Conservation (phyloP, 306 rosid genomes). For the Inga laurina region DNA sequence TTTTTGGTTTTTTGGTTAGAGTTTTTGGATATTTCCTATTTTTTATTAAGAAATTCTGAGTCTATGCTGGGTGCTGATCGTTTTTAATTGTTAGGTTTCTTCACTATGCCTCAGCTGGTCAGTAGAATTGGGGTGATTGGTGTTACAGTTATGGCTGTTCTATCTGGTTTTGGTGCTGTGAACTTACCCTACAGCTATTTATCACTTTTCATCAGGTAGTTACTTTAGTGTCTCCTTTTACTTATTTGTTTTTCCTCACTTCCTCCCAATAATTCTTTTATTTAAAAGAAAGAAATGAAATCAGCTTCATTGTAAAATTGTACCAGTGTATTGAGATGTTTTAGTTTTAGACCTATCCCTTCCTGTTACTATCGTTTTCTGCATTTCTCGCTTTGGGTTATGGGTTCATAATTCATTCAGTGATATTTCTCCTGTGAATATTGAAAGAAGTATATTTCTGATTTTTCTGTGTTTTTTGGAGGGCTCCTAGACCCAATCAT, state of each 20-base stretch:
- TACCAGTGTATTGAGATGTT: neutral
- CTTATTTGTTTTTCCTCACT: neutral
- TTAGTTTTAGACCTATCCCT: neutral
- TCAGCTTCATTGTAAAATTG: neutral
- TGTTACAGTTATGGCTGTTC: slow-evolving; percentile 93
- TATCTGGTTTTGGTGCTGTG: slow-evolving; percentile 96
- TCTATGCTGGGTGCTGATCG: neutral
- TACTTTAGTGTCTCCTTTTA: neutral
- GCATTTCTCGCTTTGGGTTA: neutral
- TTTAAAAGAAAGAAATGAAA: neutral
- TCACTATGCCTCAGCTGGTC: slow-evolving; percentile 94
- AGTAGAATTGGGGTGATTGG: slow-evolving; percentile 96
- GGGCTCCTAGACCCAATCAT: neutral
- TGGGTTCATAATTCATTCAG: neutral
- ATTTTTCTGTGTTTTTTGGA: neutral
- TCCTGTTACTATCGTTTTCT: neutral
- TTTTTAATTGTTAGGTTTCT: slow-evolving; percentile 57
- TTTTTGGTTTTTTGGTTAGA: neutral
- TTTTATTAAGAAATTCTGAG: neutral
- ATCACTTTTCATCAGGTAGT: slow-evolving; percentile 86
- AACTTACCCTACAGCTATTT: slow-evolving; percentile 90
- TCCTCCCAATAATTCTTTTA: neutral
- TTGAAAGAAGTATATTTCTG: neutral
- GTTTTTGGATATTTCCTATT: neutral
- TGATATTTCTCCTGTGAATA: neutral